A percentile compares a stretch with the other conserved stretches of the same genome.
These are phyloP conservation scores for Marsdenia floribunda DNA, from an alignment of 257 asterid species.

Conservation along the genomic window DNA sequence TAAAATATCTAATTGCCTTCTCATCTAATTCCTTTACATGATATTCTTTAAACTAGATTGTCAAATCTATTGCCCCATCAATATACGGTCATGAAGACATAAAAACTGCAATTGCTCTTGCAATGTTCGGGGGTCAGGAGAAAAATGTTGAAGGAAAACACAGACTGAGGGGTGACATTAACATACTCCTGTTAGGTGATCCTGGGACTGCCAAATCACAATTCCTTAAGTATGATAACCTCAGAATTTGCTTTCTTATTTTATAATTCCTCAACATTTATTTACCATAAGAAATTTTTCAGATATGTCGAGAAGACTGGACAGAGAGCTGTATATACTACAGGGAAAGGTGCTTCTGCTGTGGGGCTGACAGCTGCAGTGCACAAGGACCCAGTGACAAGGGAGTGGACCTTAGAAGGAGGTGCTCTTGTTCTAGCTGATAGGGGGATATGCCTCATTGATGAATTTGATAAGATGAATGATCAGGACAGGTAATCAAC, in stretches of 20 bases:
- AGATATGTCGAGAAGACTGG: constrained; percentile 97
- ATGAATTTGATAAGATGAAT: constrained; percentile 98
- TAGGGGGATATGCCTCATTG: constrained; percentile 98
- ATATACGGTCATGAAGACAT: constrained; percentile 96
- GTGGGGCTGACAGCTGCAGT: constrained; percentile 98
- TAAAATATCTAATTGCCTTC: not conserved
- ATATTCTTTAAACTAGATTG: constrained; percentile 39
- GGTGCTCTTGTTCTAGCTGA: constrained; percentile 99
- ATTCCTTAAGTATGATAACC: constrained; percentile 71
- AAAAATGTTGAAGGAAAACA: constrained; percentile 93
- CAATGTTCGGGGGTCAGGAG: constrained; percentile 99
- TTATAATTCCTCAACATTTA: constrained; percentile 11
- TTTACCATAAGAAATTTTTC: constrained; percentile 13
- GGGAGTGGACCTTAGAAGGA: constrained; percentile 99
- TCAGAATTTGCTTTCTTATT: constrained; percentile 18
- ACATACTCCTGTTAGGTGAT: constrained; percentile 92
- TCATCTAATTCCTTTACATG: constrained; percentile 4
- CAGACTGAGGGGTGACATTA: constrained; percentile 88
- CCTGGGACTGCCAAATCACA: constrained; percentile 99
- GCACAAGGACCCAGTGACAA: constrained; percentile 96
- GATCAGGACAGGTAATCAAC: constrained; percentile 82
- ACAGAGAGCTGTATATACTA: constrained; percentile 93
- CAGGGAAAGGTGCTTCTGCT: constrained; percentile 99
- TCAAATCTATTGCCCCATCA: constrained; percentile 95
- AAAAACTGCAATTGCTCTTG: constrained; percentile 94